Conservation (phyloP, 148 eudicot species). For the Camellia japonica region DNA sequence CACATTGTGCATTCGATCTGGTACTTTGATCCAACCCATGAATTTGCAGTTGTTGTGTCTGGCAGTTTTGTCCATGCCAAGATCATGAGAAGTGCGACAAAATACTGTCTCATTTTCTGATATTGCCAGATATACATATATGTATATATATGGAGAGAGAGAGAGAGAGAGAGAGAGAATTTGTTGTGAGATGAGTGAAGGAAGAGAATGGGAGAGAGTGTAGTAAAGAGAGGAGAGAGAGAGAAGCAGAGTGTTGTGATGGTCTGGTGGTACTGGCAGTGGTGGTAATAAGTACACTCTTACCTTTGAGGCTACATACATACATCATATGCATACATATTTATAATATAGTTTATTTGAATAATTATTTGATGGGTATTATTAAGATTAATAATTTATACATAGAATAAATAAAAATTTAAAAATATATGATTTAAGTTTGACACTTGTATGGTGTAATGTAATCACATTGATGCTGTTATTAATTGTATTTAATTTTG, state of each 20-base stretch:
- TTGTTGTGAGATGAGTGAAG: background rate
- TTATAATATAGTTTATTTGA: too few species aligned
- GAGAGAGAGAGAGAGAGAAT: background rate
- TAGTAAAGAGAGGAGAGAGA: background rate
- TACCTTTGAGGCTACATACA: background rate
- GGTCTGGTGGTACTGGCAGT: background rate
- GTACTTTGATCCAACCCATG: constrained; percentile 51
- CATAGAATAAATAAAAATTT: too few species aligned
- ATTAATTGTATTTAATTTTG: too few species aligned
- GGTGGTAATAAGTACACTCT: background rate
- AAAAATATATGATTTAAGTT: too few species aligned
- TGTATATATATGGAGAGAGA: background rate
- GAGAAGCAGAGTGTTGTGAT: background rate
- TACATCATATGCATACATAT: too few species aligned
- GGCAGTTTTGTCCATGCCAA: background rate
- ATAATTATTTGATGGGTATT: too few species aligned
- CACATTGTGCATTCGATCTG: constrained; percentile 64
- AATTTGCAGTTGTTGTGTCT: constrained; percentile 14
- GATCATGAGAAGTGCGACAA: background rate
- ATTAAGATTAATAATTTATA: too few species aligned
- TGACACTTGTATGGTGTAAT: too few species aligned
- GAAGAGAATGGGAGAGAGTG: background rate
- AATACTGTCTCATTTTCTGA: background rate
- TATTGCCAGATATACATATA: background rate
- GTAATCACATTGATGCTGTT: too few species aligned